Evolutionary conservation across 1,139 yeast genomes (phyloP), one percentile per base, ranked within the genome.

Genomic region (Insectozyma bohioensis): DNA sequence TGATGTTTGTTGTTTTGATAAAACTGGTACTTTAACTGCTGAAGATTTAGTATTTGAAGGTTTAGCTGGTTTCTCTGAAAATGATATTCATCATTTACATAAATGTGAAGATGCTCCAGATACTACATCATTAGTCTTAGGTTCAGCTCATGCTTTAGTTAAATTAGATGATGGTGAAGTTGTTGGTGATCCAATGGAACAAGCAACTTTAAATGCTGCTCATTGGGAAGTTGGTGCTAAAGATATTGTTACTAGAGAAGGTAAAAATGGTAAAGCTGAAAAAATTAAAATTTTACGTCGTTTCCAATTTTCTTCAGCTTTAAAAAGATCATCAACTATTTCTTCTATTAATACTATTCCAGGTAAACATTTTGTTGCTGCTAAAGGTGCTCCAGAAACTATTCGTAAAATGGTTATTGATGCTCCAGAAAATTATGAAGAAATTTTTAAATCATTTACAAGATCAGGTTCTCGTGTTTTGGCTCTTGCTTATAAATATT

Each of bases 381-480:
- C 83, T 28, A 94, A 94, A 62, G 99, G 99, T 71, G 99, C 99
- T 2, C 99, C 99, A n/a, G 99, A 92, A 65, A 92, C 97, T 20
- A 78, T 92, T 49, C 80, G 83, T 54, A 72, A 70, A 35, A 87
- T 94, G 86, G 64, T 94, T 46, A 52, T 62, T 31, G 71, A 69
- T 33, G 77, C 85, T 39, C 97, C 98, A 24, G 76, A 66, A 23
- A 71, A 79, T 47, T 92, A 92, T 54, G 97, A 92, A 56, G 86
- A 80, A 27, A 79, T 84, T 33, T 94, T 78, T 65, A 90, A 90
- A 61, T 80, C 90, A 6, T 94, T 85, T 54, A 92, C 98, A 14
- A 84, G 97, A 63, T 71, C 94, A 30, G 98, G 99, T 48, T 85
- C 95, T 28, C 88, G 99, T 67, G 99, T 94, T 33, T 74, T 92